Base-by-base conservation (phyloP, 2,329 filamentous ascomycete species). In the Claviceps paspali region DNA sequence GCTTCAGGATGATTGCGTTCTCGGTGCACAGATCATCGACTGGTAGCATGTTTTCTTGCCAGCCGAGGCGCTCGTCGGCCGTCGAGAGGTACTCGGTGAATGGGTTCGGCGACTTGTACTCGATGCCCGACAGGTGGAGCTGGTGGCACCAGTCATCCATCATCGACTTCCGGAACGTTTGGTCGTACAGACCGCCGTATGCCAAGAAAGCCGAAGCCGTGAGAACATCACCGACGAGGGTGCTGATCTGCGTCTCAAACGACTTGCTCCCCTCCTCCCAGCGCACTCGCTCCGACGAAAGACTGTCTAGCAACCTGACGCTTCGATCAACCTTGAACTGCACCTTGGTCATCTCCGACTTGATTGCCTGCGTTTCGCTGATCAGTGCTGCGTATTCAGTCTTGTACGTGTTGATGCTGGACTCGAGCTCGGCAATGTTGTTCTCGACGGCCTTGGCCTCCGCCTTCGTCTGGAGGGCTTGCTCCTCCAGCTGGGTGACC, bases 201-300 rank as follows among this genome's bases (percentile, higher is more conserved):
- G 92, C 91, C 44, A 98, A 69, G 70, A 96, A 96, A 7, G 88
- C 92, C 5, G 92, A 85, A n/a, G 91, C 91, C 35, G 95, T 80
- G 42, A 98, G 71, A 35, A 95, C 88, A 53, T 98, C 91, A 43
- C 91, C 91, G 27, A 98, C 84, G 36, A 98, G 76, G 2, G 91
- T 98, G 57, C 83, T 82, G 55, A 98, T 96, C 56, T 98, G 91
- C 2, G 87, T 93, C 59, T 96, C 88, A 56, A 98, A 98, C 0
- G 88, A 95, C 62, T 82, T 93, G 71, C 91, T 98, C 48, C 87
- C 87, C 52, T 88, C 84, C 53, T 98, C 91, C 91, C 91, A 98
- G 52, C 91, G 79, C 28, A 73, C 75, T 58, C 88, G 76, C 63
- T 98, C 91, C 4, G 88, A 95, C 7, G 91, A 92, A 47, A 98